Percentiles rank a stretch among this genome's conserved stretches.
phyloP scores from a whole-genome alignment of 371 early-diverging fungal species.

The Mucor sp. region DNA sequence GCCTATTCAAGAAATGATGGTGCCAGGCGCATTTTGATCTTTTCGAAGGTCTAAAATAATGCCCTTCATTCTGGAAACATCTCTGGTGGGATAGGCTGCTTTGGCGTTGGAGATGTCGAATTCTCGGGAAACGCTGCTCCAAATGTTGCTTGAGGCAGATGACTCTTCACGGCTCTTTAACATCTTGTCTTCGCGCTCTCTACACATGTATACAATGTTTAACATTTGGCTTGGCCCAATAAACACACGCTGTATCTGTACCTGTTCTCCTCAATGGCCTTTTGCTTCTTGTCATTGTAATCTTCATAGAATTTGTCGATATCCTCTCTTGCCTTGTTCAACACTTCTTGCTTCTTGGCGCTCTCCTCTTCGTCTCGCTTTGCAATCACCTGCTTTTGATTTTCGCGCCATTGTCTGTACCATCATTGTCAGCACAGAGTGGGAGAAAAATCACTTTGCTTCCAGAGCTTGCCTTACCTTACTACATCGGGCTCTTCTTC shows the following conservation, averaged over 20 bases:
- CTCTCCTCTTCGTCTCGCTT: conserved; percentile 76
- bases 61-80: conserved; percentile 80
- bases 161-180: conserved; percentile 53
- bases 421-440: not conserved
- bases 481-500: conserved; percentile 61
- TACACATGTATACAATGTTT: conserved; percentile 7
- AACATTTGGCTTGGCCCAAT: not conserved
- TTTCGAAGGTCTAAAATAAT: conserved; percentile 78
- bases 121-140: conserved; percentile 74
- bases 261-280: conserved; percentile 76
- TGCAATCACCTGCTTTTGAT: conserved; percentile 68
- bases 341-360: conserved; percentile 66
- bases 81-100: conserved; percentile 41
- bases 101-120: conserved; percentile 59
- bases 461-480: conserved; percentile 27
- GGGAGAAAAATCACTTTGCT: not conserved
- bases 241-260: conserved; percentile 8
- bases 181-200: conserved; percentile 51
- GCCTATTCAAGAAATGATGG: conserved; percentile 27
- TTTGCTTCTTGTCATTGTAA: conserved; percentile 87
- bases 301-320: conserved; percentile 94
- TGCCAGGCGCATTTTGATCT: conserved; percentile 82
- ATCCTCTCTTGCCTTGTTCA: conserved; percentile 73
- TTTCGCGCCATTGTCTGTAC: conserved; percentile 78
- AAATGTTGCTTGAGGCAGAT: conserved; percentile 62